A percentile compares a stretch with the other conserved stretches of the same genome.
Evolutionary conservation across 2,329 filamentous ascomycete species (phyloP).

Genomic region (Chaetomiaceae sp.): DNA sequence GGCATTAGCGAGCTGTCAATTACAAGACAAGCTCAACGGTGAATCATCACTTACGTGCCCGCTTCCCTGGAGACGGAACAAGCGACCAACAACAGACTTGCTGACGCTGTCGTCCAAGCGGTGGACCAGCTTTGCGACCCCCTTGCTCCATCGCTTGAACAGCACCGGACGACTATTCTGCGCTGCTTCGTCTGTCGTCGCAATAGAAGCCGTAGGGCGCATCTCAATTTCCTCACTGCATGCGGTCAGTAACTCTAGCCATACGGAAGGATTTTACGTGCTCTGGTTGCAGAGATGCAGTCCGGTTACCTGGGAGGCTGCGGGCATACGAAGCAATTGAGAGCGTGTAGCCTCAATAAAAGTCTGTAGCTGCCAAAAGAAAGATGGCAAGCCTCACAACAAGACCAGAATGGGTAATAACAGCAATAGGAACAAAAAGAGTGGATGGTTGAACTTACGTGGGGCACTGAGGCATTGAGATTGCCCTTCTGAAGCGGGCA

Average conservation of each 20-base stretch:
- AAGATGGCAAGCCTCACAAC: background rate
- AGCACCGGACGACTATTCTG: background rate
- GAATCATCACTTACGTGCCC: slow-evolving; percentile 52
- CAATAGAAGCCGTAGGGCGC: background rate
- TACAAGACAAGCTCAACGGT: background rate
- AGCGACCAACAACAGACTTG: slow-evolving; percentile 43
- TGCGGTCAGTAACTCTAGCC: background rate
- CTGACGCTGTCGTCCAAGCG: slow-evolving; percentile 6
- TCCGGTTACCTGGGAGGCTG: background rate
- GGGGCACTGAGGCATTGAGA: background rate
- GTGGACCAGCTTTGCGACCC: background rate
- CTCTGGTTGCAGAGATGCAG: too few relatives aligned
- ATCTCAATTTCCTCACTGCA: slow-evolving; percentile 16
- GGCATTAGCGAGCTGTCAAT: background rate
- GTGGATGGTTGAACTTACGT: background rate
- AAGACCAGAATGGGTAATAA: background rate
- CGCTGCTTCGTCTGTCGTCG: background rate
- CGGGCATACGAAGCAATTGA: too few relatives aligned
- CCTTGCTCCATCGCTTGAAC: background rate
- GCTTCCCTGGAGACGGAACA: slow-evolving; percentile 61
- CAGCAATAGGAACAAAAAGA: background rate
- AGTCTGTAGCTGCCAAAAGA: slow-evolving; percentile 1
- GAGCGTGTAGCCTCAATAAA: too few relatives aligned
- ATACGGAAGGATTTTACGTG: too few relatives aligned
- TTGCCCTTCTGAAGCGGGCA: background rate